phyloP scores from a whole-genome alignment of 352 stramenopile genomes.

The Globisporangium okanoganense region DNA sequence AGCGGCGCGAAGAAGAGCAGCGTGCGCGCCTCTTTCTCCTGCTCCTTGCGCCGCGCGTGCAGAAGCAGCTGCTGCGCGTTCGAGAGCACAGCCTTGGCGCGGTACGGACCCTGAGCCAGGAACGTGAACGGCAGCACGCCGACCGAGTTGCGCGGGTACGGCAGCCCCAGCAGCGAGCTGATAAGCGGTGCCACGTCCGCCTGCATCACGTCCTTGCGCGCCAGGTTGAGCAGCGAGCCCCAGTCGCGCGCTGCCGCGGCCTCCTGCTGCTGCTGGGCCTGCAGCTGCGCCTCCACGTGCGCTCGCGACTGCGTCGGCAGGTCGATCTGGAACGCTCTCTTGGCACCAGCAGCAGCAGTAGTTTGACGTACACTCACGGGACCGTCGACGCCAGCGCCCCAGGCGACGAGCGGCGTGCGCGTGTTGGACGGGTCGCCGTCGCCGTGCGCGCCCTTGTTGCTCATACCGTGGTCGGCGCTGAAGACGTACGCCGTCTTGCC shows the following conservation, averaged over 20 bases:
- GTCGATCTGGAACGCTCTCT: constrained; percentile 46
- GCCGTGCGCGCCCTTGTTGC: constrained; percentile 74
- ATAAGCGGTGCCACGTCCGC: constrained; percentile 78
- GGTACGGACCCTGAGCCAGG: constrained; percentile 55
- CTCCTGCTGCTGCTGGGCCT: constrained; percentile 52
- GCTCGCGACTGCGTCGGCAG: constrained; percentile 64
- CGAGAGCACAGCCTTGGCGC: constrained; percentile 56
- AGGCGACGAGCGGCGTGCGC: constrained; percentile 71
- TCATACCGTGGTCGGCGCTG: constrained; percentile 85
- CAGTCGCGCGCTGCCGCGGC: constrained; percentile 33
- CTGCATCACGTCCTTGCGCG: constrained; percentile 82
- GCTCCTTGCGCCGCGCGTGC: constrained; percentile 61
- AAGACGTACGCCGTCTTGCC: constrained; percentile 75
- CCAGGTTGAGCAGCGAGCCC: constrained; percentile 35
- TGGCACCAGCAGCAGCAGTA: not conserved
- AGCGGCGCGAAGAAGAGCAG: constrained; percentile 61
- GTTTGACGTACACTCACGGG: constrained; percentile 11
- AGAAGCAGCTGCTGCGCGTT: constrained; percentile 71
- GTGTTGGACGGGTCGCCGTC: constrained; percentile 82
- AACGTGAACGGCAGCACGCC: constrained; percentile 74
- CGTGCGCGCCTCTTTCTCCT: constrained; percentile 59
- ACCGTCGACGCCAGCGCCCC: constrained; percentile 64
- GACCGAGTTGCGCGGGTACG: constrained; percentile 82
- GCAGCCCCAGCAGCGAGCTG: constrained; percentile 61
- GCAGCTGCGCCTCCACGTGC: constrained; percentile 54